Percentiles rank a stretch among this genome's conserved stretches.
These are phyloP conservation scores for Pseudozyma hubeiensis DNA, from an alignment of 1,284 basidiomycete species.

Conservation along the genomic window DNA sequence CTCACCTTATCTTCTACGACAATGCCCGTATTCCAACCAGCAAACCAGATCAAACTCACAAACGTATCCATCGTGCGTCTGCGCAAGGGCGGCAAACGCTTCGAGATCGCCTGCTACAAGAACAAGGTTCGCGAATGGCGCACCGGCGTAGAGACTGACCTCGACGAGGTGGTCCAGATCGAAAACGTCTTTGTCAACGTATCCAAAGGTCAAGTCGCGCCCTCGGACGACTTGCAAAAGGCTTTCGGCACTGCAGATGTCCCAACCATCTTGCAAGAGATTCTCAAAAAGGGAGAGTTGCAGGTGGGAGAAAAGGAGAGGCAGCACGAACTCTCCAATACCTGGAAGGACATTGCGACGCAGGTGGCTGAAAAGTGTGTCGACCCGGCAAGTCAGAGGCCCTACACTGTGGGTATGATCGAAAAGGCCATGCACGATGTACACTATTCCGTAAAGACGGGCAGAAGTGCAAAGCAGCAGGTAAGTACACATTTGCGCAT, in stretches of 20 bases:
- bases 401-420: constrained; percentile 94
- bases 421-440: constrained; percentile 97
- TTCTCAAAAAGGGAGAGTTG: constrained; percentile 93
- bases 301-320: constrained; percentile 98
- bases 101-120: constrained; percentile 99
- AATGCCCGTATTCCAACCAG: constrained; percentile 41
- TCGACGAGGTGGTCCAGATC: constrained; percentile 97
- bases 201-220: constrained; percentile 93
- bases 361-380: constrained; percentile 94
- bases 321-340: constrained; percentile 83
- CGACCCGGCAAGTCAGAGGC: constrained; percentile 86
- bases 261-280: constrained; percentile 85
- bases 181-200: constrained; percentile 96
- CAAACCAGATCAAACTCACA: constrained; percentile 75
- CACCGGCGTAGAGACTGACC: constrained; percentile 89
- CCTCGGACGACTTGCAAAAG: constrained; percentile 88
- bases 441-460: constrained; percentile 87
- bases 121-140: constrained; percentile 99
- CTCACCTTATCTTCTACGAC: background rate
- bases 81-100: constrained; percentile 96
- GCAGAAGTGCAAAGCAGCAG: constrained; percentile 83
- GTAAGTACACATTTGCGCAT: background rate
- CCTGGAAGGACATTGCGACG: constrained; percentile 92
- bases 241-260: constrained; percentile 84
- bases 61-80: constrained; percentile 95